Conservation (phyloP, 2,329 filamentous ascomycete species). For the Xylariaceae sp. region DNA sequence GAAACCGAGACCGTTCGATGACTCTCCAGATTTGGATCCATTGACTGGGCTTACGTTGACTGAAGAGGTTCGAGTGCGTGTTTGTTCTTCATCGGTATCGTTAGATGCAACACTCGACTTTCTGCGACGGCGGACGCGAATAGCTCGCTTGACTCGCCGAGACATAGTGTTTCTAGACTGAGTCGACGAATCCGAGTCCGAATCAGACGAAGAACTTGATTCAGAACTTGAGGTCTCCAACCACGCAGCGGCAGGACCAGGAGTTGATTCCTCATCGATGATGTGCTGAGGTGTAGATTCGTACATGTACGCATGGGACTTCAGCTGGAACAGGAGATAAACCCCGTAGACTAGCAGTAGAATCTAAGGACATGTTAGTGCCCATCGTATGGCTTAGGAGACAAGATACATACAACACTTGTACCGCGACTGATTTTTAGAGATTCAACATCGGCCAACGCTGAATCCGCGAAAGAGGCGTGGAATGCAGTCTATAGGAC, state of each 20-base stretch:
- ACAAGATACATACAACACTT: conserved; percentile 70
- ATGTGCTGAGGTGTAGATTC: conserved; percentile 91
- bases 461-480: conserved; percentile 74
- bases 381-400: neutral
- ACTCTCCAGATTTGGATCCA: conserved; percentile 48
- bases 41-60: conserved; percentile 49
- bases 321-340: conserved; percentile 89
- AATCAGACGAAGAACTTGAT: conserved; percentile 62
- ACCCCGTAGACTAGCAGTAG: conserved; percentile 81
- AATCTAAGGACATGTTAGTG: conserved; percentile 55
- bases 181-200: conserved; percentile 74
- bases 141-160: conserved; percentile 76
- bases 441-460: conserved; percentile 71
- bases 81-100: conserved; percentile 54
- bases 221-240: conserved; percentile 73
- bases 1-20: conserved; percentile 44
- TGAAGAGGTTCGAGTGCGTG: conserved; percentile 49
- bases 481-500: conserved; percentile 82
- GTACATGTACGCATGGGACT: conserved; percentile 91
- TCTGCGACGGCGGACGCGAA: conserved; percentile 72
- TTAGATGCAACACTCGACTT: conserved; percentile 79
- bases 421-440: conserved; percentile 89
- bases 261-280: conserved; percentile 89
- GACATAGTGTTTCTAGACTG: conserved; percentile 68
- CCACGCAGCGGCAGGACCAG: conserved; percentile 82